Conservation (phyloP, 73 alveolate species). For the Paramecium caudatum region DNA sequence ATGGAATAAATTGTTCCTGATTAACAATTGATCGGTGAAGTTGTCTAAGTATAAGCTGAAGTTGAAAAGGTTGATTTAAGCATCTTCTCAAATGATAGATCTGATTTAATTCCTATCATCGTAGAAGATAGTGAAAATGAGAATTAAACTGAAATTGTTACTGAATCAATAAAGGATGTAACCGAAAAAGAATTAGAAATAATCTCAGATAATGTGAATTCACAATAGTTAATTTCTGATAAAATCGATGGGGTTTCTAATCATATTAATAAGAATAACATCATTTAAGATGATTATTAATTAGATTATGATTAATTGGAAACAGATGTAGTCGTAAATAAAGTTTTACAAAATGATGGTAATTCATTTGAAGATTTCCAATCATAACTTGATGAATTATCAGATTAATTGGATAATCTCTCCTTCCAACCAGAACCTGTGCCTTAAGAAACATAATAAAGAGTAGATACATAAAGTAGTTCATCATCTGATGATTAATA, state of each 20-base stretch:
- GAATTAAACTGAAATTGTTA: not conserved
- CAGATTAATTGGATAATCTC: slow-evolving; percentile 7
- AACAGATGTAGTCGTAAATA: not conserved
- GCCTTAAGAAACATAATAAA: not conserved
- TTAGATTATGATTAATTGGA: slow-evolving; percentile 34
- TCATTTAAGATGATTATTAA: not conserved
- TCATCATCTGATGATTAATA: not conserved
- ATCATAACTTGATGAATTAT: slow-evolving; percentile 5
- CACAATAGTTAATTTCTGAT: not conserved
- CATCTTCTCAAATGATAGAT: slow-evolving; percentile 19
- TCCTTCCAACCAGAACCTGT: not conserved
- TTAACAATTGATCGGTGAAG: slow-evolving; percentile 15
- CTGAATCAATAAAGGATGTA: slow-evolving; percentile 21
- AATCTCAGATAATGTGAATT: not conserved
- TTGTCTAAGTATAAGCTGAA: slow-evolving; percentile 3
- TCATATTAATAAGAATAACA: not conserved
- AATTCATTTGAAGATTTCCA: not conserved
- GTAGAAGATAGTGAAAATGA: slow-evolving; percentile 23
- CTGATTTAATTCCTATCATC: slow-evolving; percentile 21
- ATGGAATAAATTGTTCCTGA: not conserved
- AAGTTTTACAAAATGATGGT: slow-evolving; percentile 6
- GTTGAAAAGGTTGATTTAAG: slow-evolving; percentile 13
- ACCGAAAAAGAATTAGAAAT: slow-evolving; percentile 8
- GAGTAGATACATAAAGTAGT: not conserved
- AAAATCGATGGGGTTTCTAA: not conserved